phyloP scores from a whole-genome alignment of 257 asterid species.

The Solanum bulbocastanum region DNA sequence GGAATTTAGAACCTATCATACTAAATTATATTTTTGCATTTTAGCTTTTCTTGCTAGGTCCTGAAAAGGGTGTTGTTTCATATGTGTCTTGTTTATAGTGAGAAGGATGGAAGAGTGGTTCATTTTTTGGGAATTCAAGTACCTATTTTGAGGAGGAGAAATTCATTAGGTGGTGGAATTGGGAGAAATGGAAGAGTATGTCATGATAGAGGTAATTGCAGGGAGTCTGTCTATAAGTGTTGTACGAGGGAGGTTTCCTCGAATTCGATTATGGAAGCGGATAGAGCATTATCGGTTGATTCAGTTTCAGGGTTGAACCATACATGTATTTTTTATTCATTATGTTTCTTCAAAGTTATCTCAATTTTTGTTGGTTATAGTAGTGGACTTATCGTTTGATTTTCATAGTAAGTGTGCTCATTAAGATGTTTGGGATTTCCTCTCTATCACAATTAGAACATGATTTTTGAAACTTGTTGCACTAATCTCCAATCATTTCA shows the following conservation, averaged over 20 bases:
- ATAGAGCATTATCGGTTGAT: slow-evolving; percentile 22
- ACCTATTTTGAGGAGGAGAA: slow-evolving; percentile 49
- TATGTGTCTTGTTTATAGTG: slow-evolving; percentile 70
- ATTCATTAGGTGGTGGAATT: slow-evolving; percentile 18
- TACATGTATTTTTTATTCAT: slow-evolving; percentile 31
- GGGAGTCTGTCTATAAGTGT: slow-evolving; percentile 41
- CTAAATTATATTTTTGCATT: neutral
- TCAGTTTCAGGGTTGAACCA: slow-evolving; percentile 27
- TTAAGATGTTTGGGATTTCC: neutral
- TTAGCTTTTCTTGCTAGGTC: slow-evolving; percentile 43
- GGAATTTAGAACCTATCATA: neutral
- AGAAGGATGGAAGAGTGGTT: slow-evolving; percentile 57
- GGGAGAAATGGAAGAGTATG: slow-evolving; percentile 18
- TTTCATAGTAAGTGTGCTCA: neutral
- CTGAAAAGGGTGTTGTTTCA: slow-evolving; percentile 84
- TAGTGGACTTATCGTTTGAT: neutral
- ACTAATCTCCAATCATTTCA: neutral
- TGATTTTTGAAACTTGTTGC: neutral
- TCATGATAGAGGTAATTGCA: slow-evolving; percentile 28
- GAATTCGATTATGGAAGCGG: slow-evolving; percentile 23
- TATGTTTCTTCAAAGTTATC: neutral
- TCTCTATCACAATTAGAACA: neutral
- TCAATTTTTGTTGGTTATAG: neutral
- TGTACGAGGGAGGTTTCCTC: slow-evolving; percentile 77
- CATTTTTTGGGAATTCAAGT: slow-evolving; percentile 44